Percentiles rank a stretch among this genome's conserved stretches.
Conservation (phyloP, 2,329 filamentous ascomycete species). For the Botrytis galanthina region DNA sequence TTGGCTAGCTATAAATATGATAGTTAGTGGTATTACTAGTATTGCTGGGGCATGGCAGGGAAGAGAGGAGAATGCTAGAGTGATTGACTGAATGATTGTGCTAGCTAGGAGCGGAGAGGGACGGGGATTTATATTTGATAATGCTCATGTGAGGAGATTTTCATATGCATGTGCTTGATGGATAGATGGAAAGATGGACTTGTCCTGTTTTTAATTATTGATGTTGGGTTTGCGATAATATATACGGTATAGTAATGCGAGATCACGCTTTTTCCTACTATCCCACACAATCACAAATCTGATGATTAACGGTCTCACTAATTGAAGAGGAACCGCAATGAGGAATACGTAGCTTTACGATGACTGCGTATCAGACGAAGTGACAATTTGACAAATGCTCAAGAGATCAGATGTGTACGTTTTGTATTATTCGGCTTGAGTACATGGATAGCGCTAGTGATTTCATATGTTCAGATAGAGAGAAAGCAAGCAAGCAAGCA, state of each 20-base stretch:
- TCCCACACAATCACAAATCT: background rate
- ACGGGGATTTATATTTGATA: background rate
- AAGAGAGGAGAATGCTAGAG: rapidly evolving
- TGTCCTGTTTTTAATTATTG: background rate
- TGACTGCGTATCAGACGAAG: background rate
- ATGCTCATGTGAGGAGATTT: background rate
- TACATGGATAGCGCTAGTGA: background rate
- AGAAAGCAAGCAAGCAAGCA: background rate
- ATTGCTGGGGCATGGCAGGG: no score
- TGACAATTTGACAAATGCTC: background rate
- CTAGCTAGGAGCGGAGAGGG: background rate
- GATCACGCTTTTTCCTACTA: background rate
- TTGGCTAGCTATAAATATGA: background rate
- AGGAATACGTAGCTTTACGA: background rate
- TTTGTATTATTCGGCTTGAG: background rate
- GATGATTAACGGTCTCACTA: background rate
- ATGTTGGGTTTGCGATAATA: background rate
- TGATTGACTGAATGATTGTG: background rate
- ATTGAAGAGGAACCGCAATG: background rate
- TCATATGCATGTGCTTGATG: background rate
- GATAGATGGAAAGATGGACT: background rate
- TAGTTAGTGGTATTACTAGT: background rate
- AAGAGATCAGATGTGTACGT: background rate
- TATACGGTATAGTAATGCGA: background rate
- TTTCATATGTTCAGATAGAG: background rate